Evolutionary conservation across 2,329 filamentous ascomycete species (phyloP), one percentile per base, ranked within the genome.

Genomic region (Bertia moriformis): DNA sequence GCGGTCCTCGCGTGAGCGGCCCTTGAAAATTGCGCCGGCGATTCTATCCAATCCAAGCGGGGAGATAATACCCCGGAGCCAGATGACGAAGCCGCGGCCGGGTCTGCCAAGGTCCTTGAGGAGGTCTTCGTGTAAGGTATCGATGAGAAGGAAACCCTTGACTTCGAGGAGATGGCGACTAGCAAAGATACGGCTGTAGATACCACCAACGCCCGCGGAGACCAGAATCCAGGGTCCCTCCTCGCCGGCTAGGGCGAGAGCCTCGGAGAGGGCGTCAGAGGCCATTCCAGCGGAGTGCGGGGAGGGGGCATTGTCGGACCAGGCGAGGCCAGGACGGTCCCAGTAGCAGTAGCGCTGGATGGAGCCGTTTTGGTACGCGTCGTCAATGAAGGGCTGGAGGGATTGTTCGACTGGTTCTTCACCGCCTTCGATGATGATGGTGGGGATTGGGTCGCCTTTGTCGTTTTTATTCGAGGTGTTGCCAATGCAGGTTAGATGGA

Each of bases 271-370:
- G 0, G 79, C 85, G 51, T 94, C 87, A 4, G 84, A 79, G n/a
- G 83, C 81, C 73, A 95, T 94, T 33, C 88, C 87, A 3, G 86
- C 89, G 4, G 85, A 93, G 49, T 94, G 79, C 0, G 91, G 91
- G 4, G 88, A 95, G 2, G 91, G 91, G 0, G 89, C 87, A 40
- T 91, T 89, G 58, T 98, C 91, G 37, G 72, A 77, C 67, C 86
- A 94, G 4, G 73, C 89, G 41, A 89, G 72, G 1, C 91, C 91
- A 1, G 91, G 91, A 17, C 91, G 81, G 55, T 98, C 91, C 54
- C 85, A 88, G 58, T 94, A 95, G 67, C 91, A 98, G 62, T 93
- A 96, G 43, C 89, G 78, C 41, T 68, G 65, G 49, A 98, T 91
- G 36, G 81, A 83, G 29, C 85, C 84, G 49, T 91, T 91, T 45